phyloP scores from a whole-genome alignment of 805 yeast species.

The Komagataella pastoris region DNA sequence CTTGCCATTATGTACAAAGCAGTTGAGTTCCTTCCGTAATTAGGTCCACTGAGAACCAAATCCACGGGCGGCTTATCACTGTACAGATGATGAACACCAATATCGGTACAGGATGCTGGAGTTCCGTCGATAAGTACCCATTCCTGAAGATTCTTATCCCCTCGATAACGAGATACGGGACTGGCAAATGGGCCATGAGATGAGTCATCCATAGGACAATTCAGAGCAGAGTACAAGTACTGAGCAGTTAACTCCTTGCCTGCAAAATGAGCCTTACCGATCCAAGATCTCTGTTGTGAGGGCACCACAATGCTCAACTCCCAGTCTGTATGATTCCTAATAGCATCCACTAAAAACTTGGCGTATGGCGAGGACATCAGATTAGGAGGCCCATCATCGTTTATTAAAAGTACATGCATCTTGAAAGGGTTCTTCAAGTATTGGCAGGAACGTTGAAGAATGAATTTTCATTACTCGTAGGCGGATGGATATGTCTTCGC shows the following conservation, averaged over 20 bases:
- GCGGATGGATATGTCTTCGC: not conserved
- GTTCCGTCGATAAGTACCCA: slow-evolving; percentile 89
- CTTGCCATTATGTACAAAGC: slow-evolving; percentile 81
- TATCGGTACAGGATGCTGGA: slow-evolving; percentile 91
- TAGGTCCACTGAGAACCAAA: slow-evolving; percentile 88
- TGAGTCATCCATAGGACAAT: slow-evolving; percentile 29
- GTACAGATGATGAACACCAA: slow-evolving; percentile 68
- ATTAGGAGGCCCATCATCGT: slow-evolving; percentile 93
- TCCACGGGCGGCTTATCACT: slow-evolving; percentile 50
- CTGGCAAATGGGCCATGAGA: slow-evolving; percentile 56
- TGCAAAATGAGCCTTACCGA: slow-evolving; percentile 93
- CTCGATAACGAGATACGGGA: slow-evolving; percentile 27
- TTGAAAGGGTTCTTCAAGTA: not conserved
- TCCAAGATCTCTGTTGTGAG: slow-evolving; percentile 84
- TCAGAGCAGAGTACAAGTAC: slow-evolving; percentile 47
- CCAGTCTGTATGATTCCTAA: slow-evolving; percentile 63
- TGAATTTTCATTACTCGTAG: not conserved
- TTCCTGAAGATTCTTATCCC: slow-evolving; percentile 39
- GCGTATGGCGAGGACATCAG: slow-evolving; percentile 74
- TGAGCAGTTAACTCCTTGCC: slow-evolving; percentile 49
- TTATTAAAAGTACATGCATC: slow-evolving; percentile 34
- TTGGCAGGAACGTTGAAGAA: not conserved
- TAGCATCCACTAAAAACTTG: slow-evolving; percentile 64
- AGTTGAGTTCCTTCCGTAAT: slow-evolving; percentile 86
- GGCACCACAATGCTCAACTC: slow-evolving; percentile 77